Base-by-base conservation (phyloP, 2,329 filamentous ascomycete genomes). In the Cladosporium halotolerans region DNA sequence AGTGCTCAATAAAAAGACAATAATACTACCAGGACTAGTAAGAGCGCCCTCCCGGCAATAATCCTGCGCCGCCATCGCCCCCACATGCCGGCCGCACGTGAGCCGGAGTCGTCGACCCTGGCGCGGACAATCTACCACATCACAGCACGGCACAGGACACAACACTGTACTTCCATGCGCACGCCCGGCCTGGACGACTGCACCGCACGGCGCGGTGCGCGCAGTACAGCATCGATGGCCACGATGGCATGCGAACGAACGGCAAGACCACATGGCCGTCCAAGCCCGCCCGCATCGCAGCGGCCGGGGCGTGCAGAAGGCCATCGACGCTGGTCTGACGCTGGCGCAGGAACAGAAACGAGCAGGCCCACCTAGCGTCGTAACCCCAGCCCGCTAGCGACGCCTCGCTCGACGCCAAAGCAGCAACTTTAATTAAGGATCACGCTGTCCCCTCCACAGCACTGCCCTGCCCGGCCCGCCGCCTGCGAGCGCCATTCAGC, bases 341-440 rank as follows among this genome's bases (percentile, higher is more conserved):
- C 46, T 49, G 46, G 46, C 46, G 46, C 38, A 49, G 46, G 48
- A 43, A 51, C 42, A 41, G 34, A 40, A 36, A 51, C 16, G 3
- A 43, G 41, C 19, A 43, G 41, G 10, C 10, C n/a, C 23, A 28
- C 11, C 32, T 42, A 23, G 38, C 18, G 11, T 14, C 4, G 16
- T 42, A 33, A 42, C 48, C 48, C 48, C 48, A 51, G 31, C 44
- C 11, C 38, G 13, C 47, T 49, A 49, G 46, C 36, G 9, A 31
- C 3, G 13, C 9, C 47, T 51, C 43, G 48, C 40, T 38, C 48
- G 40, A 44, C 31, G 48, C 16, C 48, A 38, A 44, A 28, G 31
- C 18, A 38, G 33, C 48, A 51, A 51, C 48, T 51, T 51, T 51
- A 51, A 51, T 51, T 51, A 49, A 49, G 46, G 36, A 49, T 13